phyloP scores from a whole-genome alignment of 352 stramenopile genomes.

The Phytophthora litchii region DNA sequence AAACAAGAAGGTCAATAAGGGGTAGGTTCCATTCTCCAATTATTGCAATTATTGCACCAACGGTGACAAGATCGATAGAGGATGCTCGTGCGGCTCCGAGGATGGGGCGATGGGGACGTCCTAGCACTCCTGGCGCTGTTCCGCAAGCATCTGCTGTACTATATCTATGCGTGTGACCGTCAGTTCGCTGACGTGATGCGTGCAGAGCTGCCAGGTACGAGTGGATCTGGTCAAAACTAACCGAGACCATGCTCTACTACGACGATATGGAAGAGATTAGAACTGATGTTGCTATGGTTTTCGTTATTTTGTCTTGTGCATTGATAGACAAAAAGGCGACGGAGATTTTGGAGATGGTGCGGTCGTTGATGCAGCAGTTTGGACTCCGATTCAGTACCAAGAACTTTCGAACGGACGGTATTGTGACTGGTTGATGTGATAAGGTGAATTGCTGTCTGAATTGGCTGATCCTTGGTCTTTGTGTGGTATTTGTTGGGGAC shows the following conservation, averaged over 20 bases:
- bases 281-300: conserved; percentile 5
- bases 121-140: conserved; percentile 56
- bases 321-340: conserved; percentile 40
- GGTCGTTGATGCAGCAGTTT: conserved; percentile 65
- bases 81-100: conserved; percentile 40
- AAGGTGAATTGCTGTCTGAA: background rate
- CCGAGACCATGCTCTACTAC: background rate
- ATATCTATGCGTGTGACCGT: conserved; percentile 61
- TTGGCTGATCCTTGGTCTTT: background rate
- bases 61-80: conserved; percentile 4
- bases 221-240: conserved; percentile 1
- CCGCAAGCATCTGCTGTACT: conserved; percentile 56
- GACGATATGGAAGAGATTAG: background rate
- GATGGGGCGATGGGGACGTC: conserved; percentile 64
- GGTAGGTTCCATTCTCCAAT: background rate
- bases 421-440: background rate
- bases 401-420: conserved; percentile 71
- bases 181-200: conserved; percentile 51
- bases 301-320: background rate
- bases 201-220: conserved; percentile 45
- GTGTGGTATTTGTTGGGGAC: background rate
- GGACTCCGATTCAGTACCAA: conserved; percentile 65
- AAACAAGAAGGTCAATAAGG: background rate
- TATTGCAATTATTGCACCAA: too few species aligned
- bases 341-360: conserved; percentile 53